These are phyloP conservation scores for Candida sp. DNA, from an alignment of 1,139 yeast species.

Conservation along the genomic window DNA sequence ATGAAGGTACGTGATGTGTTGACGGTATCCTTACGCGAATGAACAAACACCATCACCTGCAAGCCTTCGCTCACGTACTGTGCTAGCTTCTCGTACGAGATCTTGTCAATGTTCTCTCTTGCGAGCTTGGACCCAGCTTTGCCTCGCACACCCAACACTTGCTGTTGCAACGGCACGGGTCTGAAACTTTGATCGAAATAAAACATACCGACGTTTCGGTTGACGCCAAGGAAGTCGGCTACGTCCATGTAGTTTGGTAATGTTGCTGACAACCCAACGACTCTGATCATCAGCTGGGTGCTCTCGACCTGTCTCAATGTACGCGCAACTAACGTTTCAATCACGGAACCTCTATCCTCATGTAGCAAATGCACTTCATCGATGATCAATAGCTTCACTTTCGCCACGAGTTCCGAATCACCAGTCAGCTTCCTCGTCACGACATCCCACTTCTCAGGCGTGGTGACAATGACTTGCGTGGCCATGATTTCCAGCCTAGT, in stretches of 20 bases:
- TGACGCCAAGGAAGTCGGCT: constrained; percentile 94
- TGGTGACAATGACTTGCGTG: constrained; percentile 93
- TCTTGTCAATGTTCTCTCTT: constrained; percentile 74
- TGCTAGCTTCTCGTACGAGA: constrained; percentile 76
- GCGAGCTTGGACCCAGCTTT: constrained; percentile 74
- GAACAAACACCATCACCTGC: constrained; percentile 98
- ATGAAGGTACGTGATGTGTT: constrained; percentile 80
- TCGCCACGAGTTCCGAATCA: constrained; percentile 84
- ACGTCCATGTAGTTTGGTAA: constrained; percentile 94
- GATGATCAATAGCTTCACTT: constrained; percentile 83
- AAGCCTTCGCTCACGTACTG: constrained; percentile 72
- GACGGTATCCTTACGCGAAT: constrained; percentile 91
- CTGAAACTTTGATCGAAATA: constrained; percentile 93
- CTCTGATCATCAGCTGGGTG: constrained; percentile 91
- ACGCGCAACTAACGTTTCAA: constrained; percentile 94
- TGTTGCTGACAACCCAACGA: constrained; percentile 97
- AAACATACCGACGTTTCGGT: constrained; percentile 88
- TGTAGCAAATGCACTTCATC: constrained; percentile 97
- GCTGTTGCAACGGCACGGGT: constrained; percentile 93
- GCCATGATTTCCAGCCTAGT: constrained; percentile 80
- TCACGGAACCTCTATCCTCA: constrained; percentile 98
- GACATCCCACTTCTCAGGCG: constrained; percentile 99
- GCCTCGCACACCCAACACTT: constrained; percentile 85
- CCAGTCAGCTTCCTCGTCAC: constrained; percentile 91
- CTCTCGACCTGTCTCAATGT: constrained; percentile 95